Base-by-base conservation (phyloP, 306 rosid genomes). In the Senna tora region DNA sequence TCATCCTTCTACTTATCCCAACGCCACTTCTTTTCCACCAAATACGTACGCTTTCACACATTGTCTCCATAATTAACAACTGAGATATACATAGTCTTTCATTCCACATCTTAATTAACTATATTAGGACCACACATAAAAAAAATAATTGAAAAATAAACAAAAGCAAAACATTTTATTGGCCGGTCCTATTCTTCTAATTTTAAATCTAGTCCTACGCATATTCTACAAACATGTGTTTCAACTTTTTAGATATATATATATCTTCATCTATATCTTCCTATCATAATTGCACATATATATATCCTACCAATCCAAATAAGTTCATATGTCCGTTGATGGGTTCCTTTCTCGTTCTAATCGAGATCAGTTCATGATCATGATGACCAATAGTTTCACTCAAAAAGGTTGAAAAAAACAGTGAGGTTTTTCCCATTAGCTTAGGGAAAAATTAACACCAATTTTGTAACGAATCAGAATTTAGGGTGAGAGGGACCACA, bases 401-500 rank as follows among this genome's bases (percentile, higher is more conserved):
- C 33, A 19, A 2, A 20, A n/a, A n/a, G n/a, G n/a, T n/a, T n/a
- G n/a, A n/a, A n/a, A n/a, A n/a, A n/a, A 20, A 10, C 2, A 12
- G 9, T 36, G 15, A 10, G 11, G 9, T 9, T 9, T 13, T 36
- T n/a, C 47, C 20, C 47, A 2, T 17, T 16, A 34, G 28, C 45
- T 59, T 16, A 16, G 46, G 13, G 13, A 13, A 39, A 39, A 59
- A 33, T 43, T 58, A 25, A 25, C 30, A 25, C 17, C 5, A 43
- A 59, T 59, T 39, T 34, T 33, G 45, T 2, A 13, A 43, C 49
- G 25, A n/a, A 32, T 60, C n/a, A 36, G 1, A 36, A n/a, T n/a
- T n/a, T n/a, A 17, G 9, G 67, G 32, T 11, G 32, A 1, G 38
- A 55, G 65, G 67, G 67, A 61, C 67, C 67, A 61, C 16, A 20